Conservation (phyloP, 2,329 filamentous ascomycete genomes). For the Chaetomiaceae sp. region DNA sequence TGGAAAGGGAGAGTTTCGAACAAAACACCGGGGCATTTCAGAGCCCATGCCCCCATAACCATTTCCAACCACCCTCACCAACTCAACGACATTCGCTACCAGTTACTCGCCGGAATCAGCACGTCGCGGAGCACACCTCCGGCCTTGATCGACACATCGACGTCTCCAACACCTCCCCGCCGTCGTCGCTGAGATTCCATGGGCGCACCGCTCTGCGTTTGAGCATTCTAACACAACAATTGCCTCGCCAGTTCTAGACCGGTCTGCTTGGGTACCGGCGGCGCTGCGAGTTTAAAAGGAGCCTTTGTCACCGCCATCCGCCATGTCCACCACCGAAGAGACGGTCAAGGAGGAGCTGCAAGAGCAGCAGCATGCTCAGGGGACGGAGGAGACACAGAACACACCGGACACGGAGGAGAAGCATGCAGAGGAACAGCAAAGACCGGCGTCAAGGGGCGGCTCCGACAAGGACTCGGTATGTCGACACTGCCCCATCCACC, state of each 20-base stretch:
- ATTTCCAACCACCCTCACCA: not conserved
- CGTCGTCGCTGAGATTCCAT: constrained; percentile 14
- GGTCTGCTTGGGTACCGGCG: not conserved
- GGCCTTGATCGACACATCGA: not conserved
- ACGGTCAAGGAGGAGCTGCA: constrained; percentile 5
- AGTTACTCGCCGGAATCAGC: not conserved
- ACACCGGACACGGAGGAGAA: not conserved
- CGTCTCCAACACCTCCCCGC: not conserved
- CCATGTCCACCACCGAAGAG: constrained; percentile 21
- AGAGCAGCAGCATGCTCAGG: not conserved
- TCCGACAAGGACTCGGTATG: constrained; percentile 40
- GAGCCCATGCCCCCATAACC: not conserved
- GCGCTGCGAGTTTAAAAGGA: not conserved
- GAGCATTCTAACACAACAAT: constrained; percentile 7
- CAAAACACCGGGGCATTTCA: not conserved
- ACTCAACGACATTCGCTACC: too few relatives aligned
- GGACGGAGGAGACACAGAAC: not conserved
- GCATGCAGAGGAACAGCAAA: constrained; percentile 12
- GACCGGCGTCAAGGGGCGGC: constrained; percentile 29
- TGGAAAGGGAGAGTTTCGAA: constrained; percentile 1
- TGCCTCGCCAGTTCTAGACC: not conserved
- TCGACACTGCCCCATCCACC: constrained; percentile 8
- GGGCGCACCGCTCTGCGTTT: constrained; percentile 14
- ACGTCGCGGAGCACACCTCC: not conserved
- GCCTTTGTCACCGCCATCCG: not conserved